Base-by-base conservation (phyloP, 768 basidiomycete species). In the Kwoniella bestiolae region DNA sequence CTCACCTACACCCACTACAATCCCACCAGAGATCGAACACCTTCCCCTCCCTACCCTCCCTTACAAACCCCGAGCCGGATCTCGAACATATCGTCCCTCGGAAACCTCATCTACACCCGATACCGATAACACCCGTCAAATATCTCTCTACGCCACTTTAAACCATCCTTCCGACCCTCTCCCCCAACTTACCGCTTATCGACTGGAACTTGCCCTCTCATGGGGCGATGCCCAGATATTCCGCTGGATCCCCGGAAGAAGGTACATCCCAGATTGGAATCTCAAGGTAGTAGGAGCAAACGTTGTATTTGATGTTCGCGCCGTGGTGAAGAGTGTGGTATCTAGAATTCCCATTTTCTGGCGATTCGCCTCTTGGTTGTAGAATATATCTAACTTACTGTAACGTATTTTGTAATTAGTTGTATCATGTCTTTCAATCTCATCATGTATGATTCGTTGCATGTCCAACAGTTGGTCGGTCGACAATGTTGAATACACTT, bases 181-280 rank as follows among this genome's bases (percentile, higher is more conserved):
- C 2, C 65, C 58, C n/a, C 57, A 60, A 26, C 49, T 60, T 38
- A 60, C 41, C 11, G 7, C 52, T 41, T 65, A 65, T 51, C 50
- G 65, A n/a, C 11, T 60, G 4, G 65, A 66, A 23, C 35, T 66
- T 3, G 26, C 38, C 14, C 44, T 60, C 0, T 59, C 47, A 1
- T 66, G 65, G 65, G 47, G 34, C 18, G 32, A 55, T 12, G 38
- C 50, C 18, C 29, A 34, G 4, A 28, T 47, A 1, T 31, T 38
- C 18, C 46, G 26, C 7, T 66, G 65, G 65, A 11, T 66, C 3
- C 65, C 65, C 11, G 65, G 65, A 14, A 38, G 58, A 21, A 60
- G 34, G 26, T 66, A 60, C 35, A 46, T 66, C 2, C 65, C 65
- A 2, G 46, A 47, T 29, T 66, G 65, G 65, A 41, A 66, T 45